These are phyloP conservation scores for Yamadazyma triangularis DNA, from an alignment of 1,139 yeast genomes.

Conservation along the genomic window DNA sequence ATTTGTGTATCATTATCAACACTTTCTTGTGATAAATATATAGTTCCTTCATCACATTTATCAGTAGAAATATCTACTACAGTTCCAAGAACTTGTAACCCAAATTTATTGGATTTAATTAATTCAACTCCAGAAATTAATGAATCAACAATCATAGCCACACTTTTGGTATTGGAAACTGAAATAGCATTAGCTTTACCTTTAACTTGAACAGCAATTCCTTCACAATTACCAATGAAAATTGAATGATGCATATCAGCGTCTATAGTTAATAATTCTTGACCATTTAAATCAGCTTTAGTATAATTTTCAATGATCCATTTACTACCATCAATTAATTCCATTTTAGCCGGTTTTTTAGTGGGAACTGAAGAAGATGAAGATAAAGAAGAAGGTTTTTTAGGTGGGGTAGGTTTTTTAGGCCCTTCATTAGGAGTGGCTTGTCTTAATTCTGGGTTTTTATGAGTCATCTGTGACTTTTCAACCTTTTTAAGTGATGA, in stretches of 20 bases:
- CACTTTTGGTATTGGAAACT: conserved; percentile 63
- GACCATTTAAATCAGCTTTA: conserved; percentile 34
- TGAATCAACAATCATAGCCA: conserved; percentile 77
- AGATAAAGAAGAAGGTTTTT: conserved; percentile 65
- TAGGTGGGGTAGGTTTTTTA: conserved; percentile 60
- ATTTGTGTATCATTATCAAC: conserved; percentile 60
- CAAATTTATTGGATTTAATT: conserved; percentile 77
- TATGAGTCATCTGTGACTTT: conserved; percentile 90
- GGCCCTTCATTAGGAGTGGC: conserved; percentile 32
- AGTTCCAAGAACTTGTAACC: conserved; percentile 74
- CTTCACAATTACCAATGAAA: conserved; percentile 76
- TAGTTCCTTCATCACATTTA: conserved; percentile 80
- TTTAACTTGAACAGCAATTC: conserved; percentile 71
- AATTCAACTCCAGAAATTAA: conserved; percentile 86
- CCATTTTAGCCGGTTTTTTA: conserved; percentile 67
- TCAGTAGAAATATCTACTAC: conserved; percentile 85
- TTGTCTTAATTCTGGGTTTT: conserved; percentile 77
- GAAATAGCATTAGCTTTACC: conserved; percentile 93
- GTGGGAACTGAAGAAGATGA: conserved; percentile 21
- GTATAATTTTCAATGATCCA: conserved; percentile 87
- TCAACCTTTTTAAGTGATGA: conserved; percentile 88
- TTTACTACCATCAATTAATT: conserved; percentile 72
- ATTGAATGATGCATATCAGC: conserved; percentile 86
- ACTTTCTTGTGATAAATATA: conserved; percentile 72
- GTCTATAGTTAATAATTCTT: conserved; percentile 58